phyloP scores from a whole-genome alignment of 164 flowering plant species.

The Litsea cubeba region DNA sequence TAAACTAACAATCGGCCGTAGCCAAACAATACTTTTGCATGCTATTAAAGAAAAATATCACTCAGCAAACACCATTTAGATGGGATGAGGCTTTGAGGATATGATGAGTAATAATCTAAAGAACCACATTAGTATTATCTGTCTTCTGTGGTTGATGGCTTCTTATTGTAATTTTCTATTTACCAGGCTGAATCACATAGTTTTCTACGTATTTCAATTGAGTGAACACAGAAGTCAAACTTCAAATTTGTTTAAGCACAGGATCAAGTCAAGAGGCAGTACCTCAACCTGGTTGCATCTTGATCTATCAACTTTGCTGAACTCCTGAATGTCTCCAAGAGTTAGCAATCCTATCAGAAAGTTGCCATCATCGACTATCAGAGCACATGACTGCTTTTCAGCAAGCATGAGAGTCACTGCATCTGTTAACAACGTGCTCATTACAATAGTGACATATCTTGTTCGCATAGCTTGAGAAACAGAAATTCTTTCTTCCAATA shows the following conservation, averaged over 20 bases:
- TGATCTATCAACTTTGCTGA: conserved; percentile 34
- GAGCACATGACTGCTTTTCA: conserved; percentile 79
- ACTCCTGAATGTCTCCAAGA: conserved; percentile 62
- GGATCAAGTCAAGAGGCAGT: conserved; percentile 4
- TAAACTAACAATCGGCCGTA: too few relatives aligned
- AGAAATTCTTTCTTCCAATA: conserved; percentile 38
- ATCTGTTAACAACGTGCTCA: conserved; percentile 56
- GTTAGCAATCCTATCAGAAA: conserved; percentile 52
- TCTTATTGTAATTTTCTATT: too few relatives aligned
- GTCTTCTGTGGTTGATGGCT: neutral
- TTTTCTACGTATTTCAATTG: neutral
- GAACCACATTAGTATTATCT: neutral
- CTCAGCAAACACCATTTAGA: too few relatives aligned
- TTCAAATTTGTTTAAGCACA: too few relatives aligned
- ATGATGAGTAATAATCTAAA: too few relatives aligned
- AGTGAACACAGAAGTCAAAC: neutral
- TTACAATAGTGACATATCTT: conserved; percentile 47
- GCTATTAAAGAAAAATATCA: too few relatives aligned
- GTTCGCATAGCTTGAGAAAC: conserved; percentile 90
- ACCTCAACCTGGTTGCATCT: conserved; percentile 39
- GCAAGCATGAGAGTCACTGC: conserved; percentile 66
- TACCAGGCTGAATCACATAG: neutral
- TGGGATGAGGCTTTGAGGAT: too few relatives aligned
- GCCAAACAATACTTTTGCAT: too few relatives aligned
- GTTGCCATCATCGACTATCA: conserved; percentile 51